Conservation (phyloP, 331 rosid genomes). For the Ulmus americana region DNA sequence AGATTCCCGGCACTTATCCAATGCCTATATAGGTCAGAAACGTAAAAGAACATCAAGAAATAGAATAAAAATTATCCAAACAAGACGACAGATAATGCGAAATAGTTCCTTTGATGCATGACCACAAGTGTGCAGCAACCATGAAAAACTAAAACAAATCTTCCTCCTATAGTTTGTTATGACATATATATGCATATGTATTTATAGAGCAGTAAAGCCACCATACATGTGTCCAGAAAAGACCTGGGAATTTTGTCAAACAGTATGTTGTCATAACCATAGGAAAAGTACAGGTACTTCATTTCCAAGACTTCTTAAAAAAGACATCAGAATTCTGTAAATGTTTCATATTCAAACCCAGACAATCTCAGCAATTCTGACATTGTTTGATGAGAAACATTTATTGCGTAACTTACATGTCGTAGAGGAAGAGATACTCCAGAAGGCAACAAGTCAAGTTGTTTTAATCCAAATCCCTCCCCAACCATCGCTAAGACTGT, state of each 20-base stretch:
- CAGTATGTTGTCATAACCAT: constrained; percentile 11
- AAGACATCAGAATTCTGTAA: neutral
- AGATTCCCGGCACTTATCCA: constrained; percentile 91
- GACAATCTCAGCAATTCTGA: too few species aligned
- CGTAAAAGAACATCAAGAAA: constrained; percentile 4
- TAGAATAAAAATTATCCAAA: constrained; percentile 9
- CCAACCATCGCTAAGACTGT: constrained; percentile 93
- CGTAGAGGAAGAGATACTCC: constrained; percentile 90
- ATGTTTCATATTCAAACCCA: neutral
- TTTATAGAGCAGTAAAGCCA: constrained; percentile 3
- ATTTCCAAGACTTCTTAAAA: too few species aligned
- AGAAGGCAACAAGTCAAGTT: constrained; percentile 84
- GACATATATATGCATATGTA: neutral
- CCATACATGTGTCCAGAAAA: too few species aligned
- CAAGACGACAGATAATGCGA: constrained; percentile 6
- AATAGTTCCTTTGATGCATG: neutral
- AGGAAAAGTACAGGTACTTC: constrained; percentile 11
- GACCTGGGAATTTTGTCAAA: neutral
- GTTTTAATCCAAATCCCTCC: constrained; percentile 90
- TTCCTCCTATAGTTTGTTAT: neutral
- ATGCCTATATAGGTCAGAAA: constrained; percentile 57
- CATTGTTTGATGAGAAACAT: too few species aligned
- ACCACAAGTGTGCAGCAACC: constrained; percentile 8
- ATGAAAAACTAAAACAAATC: neutral
- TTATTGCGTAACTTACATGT: constrained; percentile 56